Evolutionary conservation across 139 green algal genomes (phyloP), one percentile per base, ranked within the genome.

Genomic region (Chlamydomonas sp.): DNA sequence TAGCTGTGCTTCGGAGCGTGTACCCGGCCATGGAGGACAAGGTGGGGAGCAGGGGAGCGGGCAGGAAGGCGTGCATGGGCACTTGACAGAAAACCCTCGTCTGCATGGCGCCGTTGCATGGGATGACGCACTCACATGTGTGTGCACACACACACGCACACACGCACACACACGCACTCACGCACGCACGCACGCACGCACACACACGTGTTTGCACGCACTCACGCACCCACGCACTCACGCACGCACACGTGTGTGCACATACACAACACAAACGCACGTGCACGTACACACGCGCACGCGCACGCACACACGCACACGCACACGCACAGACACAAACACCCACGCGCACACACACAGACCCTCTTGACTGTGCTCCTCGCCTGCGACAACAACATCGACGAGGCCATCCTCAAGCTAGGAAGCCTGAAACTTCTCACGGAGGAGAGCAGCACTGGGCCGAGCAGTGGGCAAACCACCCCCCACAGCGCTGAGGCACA

Each of bases 351-450:
- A n/a, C 8, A 39, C 59, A 16, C 29, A 49, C 78, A 92, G 87
- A 76, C 76, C n/a, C 81, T 93, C 57, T 62, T 79, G 1, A 74
- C 74, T 10, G 85, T 90, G 2, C 75, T 93, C 5, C 59, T 75
- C 24, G 81, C 86, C 33, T 95, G 81, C 64, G 89, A 87, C 2
- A 70, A 88, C 35, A 86, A 93, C 66, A 88, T 95, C 54, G 87
- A 95, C 65, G 84, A 79, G 28, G 87, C 89, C 5, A 93, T 95
- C 58, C 79, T 81, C 57, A 81, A 81, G 8, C 75, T 95, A 28
- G 82, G 69, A 2, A 70, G 90, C 59, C 73, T 95, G 67, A 80
- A 74, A 2, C 74, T 92, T 5, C 10, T 20, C 39, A 30, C 39
- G 54, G 54, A 64, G 30, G 54, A 10, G 34, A 39, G 58, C 60